Evolutionary conservation across 2,329 filamentous ascomycete genomes (phyloP).

Genomic region (Fusarium sp.): DNA sequence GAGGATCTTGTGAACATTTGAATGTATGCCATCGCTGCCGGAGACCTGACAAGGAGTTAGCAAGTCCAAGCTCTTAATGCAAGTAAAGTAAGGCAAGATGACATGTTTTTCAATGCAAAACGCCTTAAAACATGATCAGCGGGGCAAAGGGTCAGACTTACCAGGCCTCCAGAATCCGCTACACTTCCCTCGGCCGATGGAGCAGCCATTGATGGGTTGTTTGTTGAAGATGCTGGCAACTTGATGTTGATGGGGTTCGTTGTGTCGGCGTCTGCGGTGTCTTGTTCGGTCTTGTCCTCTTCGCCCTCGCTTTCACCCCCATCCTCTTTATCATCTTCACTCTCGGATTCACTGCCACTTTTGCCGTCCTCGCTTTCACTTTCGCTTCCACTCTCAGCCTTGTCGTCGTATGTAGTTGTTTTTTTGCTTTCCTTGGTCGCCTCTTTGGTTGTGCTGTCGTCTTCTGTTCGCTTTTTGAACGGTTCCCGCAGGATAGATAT

Average conservation of each 20-base stretch:
- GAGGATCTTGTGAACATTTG: slow-evolving; percentile 45
- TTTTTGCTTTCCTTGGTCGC: background rate
- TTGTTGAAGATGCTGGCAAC: slow-evolving; percentile 1
- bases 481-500: slow-evolving; percentile 10
- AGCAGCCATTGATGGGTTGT: slow-evolving; percentile 20
- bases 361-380: slow-evolving; percentile 2
- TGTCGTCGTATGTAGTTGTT: background rate
- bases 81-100: background rate
- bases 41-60: slow-evolving; percentile 33
- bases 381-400: background rate
- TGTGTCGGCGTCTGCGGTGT: background rate
- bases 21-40: slow-evolving; percentile 28
- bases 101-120: slow-evolving; percentile 3
- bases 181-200: slow-evolving; percentile 29
- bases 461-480: slow-evolving; percentile 9
- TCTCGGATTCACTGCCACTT: background rate
- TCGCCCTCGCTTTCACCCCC: slow-evolving; percentile 15
- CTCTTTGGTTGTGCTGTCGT: background rate
- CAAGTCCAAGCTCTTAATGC: slow-evolving; percentile 2
- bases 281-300: background rate
- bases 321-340: slow-evolving; percentile 2
- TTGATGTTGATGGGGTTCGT: slow-evolving; percentile 5
- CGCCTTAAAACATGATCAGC: background rate
- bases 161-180: slow-evolving; percentile 26
- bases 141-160: slow-evolving; percentile 27